phyloP scores from a whole-genome alignment of 441 rosid genomes.

The Omphalea diandra region DNA sequence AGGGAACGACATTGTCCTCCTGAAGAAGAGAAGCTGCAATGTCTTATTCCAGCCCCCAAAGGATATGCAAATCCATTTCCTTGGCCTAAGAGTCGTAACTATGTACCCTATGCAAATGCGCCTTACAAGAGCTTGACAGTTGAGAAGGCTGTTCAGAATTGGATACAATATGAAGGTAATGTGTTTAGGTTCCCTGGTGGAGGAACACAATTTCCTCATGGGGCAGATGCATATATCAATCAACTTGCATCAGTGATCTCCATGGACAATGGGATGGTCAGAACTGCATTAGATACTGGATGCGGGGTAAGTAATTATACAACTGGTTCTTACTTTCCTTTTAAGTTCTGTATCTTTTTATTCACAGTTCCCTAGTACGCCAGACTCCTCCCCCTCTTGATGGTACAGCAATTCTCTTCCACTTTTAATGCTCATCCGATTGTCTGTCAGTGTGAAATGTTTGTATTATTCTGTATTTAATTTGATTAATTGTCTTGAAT shows the following conservation, averaged over 20 bases:
- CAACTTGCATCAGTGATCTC: constrained; percentile 93
- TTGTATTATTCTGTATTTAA: not conserved
- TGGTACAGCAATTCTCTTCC: not conserved
- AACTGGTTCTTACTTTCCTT: not conserved
- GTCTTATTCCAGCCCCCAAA: constrained; percentile 89
- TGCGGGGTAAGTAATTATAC: constrained; percentile 68
- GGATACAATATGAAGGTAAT: constrained; percentile 88
- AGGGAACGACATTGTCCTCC: constrained; percentile 90
- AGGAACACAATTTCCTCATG: constrained; percentile 96
- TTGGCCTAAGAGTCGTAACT: constrained; percentile 98
- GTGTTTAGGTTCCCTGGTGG: constrained; percentile 98
- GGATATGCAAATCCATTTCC: constrained; percentile 90
- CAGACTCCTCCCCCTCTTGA: not conserved
- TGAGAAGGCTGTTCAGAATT: constrained; percentile 97
- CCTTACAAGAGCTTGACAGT: constrained; percentile 93
- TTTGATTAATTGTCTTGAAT: constrained; percentile 39
- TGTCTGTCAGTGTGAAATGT: not conserved
- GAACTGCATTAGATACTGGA: constrained; percentile 96
- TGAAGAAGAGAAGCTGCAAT: constrained; percentile 63
- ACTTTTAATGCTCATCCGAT: not conserved
- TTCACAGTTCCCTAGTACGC: not conserved
- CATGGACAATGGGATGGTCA: constrained; percentile 76
- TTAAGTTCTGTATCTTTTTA: not conserved
- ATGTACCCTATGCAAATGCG: constrained; percentile 89
- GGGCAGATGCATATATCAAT: constrained; percentile 88